Percentiles rank a stretch among this genome's conserved stretches.
Conservation (phyloP, 768 basidiomycete genomes). For the Boletus reticuloceps region DNA sequence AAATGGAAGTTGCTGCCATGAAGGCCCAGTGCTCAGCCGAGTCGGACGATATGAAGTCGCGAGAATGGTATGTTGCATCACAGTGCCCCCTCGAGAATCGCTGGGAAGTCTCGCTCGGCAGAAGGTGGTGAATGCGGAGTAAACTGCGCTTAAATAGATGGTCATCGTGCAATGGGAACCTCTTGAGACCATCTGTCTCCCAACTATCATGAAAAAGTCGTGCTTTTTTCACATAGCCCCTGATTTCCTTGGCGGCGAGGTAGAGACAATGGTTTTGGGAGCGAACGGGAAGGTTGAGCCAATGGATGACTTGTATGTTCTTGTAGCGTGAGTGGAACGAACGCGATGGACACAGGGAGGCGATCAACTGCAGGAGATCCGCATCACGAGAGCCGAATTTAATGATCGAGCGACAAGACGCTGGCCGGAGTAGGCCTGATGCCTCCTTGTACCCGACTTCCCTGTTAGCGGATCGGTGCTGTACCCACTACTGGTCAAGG, state of each 20-base stretch:
- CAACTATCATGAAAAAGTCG: conserved; percentile 4
- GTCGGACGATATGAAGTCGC: not conserved
- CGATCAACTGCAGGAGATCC: conserved; percentile 33
- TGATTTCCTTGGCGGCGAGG: conserved; percentile 21
- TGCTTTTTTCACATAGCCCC: conserved; percentile 19
- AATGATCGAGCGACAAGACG: conserved; percentile 41
- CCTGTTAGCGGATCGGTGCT: conserved; percentile 42
- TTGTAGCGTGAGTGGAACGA: conserved; percentile 35
- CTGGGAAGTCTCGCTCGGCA: conserved; percentile 3
- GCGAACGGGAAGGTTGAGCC: conserved; percentile 9
- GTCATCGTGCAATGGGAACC: not conserved
- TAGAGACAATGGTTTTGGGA: conserved; percentile 32
- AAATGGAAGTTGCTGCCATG: conserved; percentile 1
- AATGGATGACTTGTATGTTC: conserved; percentile 11
- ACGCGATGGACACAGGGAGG: conserved; percentile 33
- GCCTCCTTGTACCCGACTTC: conserved; percentile 45
- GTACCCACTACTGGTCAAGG: conserved; percentile 35
- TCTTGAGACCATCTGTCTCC: not conserved
- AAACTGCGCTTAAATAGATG: conserved; percentile 18
- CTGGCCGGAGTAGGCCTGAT: conserved; percentile 36
- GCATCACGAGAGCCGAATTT: conserved; percentile 28
- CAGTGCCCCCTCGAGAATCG: not conserved
- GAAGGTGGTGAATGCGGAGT: conserved; percentile 6
- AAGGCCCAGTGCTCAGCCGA: conserved; percentile 5
- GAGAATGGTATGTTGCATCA: conserved; percentile 9